Conservation (phyloP, 352 stramenopile species). For the Pythium rishiriense region DNA sequence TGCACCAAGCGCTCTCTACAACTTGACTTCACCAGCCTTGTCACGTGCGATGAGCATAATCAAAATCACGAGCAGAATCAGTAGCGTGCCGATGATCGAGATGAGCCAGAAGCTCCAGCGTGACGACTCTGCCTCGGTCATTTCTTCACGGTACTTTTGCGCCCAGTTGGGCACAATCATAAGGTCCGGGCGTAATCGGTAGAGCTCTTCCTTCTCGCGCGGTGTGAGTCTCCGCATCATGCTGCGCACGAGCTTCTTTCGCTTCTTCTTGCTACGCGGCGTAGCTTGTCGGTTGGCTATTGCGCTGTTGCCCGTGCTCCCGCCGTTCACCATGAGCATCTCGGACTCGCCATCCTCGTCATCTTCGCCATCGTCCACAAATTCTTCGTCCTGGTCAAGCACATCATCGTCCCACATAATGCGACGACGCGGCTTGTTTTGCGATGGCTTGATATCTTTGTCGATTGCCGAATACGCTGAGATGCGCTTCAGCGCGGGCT, state of each 20-base stretch:
- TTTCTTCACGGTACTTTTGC: conserved; percentile 86
- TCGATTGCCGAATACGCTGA: conserved; percentile 69
- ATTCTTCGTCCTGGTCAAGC: conserved; percentile 77
- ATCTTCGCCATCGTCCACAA: conserved; percentile 57
- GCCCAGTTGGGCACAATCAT: conserved; percentile 90
- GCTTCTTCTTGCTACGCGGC: conserved; percentile 75
- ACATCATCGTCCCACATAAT: conserved; percentile 79
- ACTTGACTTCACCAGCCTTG: conserved; percentile 34
- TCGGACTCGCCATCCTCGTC: conserved; percentile 50
- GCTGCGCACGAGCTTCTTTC: conserved; percentile 70
- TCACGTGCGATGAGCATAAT: conserved; percentile 70
- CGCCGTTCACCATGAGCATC: conserved; percentile 54
- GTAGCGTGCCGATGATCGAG: conserved; percentile 65
- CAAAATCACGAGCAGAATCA: conserved; percentile 76
- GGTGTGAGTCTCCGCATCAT: conserved; percentile 83
- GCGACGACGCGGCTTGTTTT: conserved; percentile 38
- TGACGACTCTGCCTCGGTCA: conserved; percentile 64
- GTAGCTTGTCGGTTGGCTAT: conserved; percentile 56
- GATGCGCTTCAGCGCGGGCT: conserved; percentile 73
- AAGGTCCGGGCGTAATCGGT: conserved; percentile 74
- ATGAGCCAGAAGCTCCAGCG: conserved; percentile 82
- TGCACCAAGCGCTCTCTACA: neutral
- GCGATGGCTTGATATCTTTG: conserved; percentile 36
- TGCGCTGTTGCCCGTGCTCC: conserved; percentile 34
- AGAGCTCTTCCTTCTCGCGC: conserved; percentile 84